Evolutionary conservation across 768 basidiomycete genomes (phyloP).

Genomic region (Suillus sp.): DNA sequence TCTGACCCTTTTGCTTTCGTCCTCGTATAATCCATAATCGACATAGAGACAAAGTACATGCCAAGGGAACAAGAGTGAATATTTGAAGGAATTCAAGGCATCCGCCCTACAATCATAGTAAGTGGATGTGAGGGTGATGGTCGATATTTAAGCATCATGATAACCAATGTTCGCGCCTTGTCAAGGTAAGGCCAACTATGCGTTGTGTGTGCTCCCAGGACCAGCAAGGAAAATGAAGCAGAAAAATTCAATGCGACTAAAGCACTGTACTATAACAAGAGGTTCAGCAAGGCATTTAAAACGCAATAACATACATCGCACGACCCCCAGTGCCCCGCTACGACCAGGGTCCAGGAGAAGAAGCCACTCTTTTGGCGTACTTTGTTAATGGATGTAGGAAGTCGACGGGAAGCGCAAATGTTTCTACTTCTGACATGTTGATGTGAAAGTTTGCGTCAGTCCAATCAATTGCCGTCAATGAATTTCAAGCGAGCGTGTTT

Average conservation of each 20-base stretch:
- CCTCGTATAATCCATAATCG: constrained; percentile 51
- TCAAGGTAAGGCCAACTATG: constrained; percentile 48
- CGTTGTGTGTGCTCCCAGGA: constrained; percentile 31
- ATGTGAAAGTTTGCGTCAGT: constrained; percentile 72
- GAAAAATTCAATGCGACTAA: constrained; percentile 67
- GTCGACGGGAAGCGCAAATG: constrained; percentile 48
- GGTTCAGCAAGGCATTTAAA: not conserved
- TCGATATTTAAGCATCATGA: constrained; percentile 44
- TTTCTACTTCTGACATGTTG: constrained; percentile 52
- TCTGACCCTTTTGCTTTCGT: constrained; percentile 40
- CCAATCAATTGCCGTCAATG: constrained; percentile 51
- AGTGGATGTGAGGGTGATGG: not conserved
- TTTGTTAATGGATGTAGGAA: constrained; percentile 44
- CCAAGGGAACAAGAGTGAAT: constrained; percentile 74
- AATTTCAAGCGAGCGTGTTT: too few relatives aligned
- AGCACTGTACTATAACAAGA: constrained; percentile 41
- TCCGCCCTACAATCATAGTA: constrained; percentile 22
- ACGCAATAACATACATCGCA: constrained; percentile 54
- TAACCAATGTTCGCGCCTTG: constrained; percentile 62
- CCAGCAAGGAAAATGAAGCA: constrained; percentile 65
- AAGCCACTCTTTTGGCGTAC: constrained; percentile 45
- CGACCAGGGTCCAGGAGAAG: too few relatives aligned
- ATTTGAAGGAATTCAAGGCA: constrained; percentile 45
- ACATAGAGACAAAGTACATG: too few relatives aligned
- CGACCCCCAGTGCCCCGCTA: constrained; percentile 86